Conservation (phyloP, 2,329 filamentous ascomycete species). For the Pyrenophora tritici-repentis region DNA sequence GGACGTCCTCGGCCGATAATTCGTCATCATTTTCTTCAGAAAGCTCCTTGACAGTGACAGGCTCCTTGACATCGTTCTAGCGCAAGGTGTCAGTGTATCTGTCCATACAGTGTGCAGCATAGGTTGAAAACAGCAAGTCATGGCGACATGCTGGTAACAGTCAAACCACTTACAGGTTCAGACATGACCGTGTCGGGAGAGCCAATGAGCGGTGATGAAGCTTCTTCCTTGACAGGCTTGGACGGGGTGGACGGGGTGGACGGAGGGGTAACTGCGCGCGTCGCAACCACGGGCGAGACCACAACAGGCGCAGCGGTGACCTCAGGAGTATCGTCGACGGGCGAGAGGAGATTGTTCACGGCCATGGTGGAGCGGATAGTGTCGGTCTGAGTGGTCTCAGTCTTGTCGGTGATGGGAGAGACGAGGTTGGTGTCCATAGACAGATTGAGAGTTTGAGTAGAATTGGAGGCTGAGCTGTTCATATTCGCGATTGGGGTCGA, state of each 20-base stretch:
- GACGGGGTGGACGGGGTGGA: constrained; percentile 16
- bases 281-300: too few species aligned
- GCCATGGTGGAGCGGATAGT: constrained; percentile 31
- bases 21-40: constrained; percentile 9
- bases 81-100: too few species aligned
- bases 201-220: neutral
- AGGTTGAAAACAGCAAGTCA: neutral
- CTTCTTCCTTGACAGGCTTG: constrained; percentile 3
- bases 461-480: too few species aligned
- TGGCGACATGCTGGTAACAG: too few species aligned
- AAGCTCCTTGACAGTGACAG: neutral
- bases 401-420: neutral
- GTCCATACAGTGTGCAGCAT: neutral
- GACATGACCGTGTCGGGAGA: constrained; percentile 10
- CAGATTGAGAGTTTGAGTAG: constrained; percentile 5
- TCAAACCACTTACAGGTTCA: constrained; percentile 1
- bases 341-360: constrained; percentile 27
- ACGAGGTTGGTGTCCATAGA: constrained; percentile 8
- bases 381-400: constrained; percentile 9
- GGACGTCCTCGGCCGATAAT: neutral
- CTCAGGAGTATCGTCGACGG: constrained; percentile 1
- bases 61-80: too few species aligned
- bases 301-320: neutral
- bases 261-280: neutral
- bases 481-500: neutral